A percentile compares a stretch with the other conserved stretches of the same genome.
phyloP scores from a whole-genome alignment of 768 basidiomycete genomes.

The Russula olivacea region DNA sequence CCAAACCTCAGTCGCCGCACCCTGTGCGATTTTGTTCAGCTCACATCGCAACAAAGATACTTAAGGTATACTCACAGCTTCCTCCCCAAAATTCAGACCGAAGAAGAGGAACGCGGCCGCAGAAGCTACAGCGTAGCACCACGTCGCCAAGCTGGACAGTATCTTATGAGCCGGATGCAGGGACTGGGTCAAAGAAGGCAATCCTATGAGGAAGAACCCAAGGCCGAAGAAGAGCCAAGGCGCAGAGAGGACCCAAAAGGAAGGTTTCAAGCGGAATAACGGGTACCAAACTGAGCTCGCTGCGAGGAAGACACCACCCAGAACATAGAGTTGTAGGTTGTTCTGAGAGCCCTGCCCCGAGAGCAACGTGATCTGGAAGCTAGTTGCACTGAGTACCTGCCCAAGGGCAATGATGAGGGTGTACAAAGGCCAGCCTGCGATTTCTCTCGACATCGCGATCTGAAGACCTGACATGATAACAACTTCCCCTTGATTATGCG shows the following conservation, averaged over 20 bases:
- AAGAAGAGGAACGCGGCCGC: constrained; percentile 92
- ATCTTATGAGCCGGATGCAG: constrained; percentile 58
- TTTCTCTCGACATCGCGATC: constrained; percentile 72
- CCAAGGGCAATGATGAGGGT: constrained; percentile 83
- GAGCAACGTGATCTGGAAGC: constrained; percentile 90
- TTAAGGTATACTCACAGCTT: constrained; percentile 54
- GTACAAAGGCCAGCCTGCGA: constrained; percentile 87
- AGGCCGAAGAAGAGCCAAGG: constrained; percentile 91
- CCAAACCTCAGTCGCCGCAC: constrained; percentile 95
- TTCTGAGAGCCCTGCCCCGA: constrained; percentile 82
- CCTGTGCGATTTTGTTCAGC: constrained; percentile 37
- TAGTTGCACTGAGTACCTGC: constrained; percentile 87
- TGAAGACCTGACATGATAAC: constrained; percentile 81
- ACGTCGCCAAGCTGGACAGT: constrained; percentile 74
- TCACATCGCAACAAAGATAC: constrained; percentile 11
- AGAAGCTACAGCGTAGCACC: constrained; percentile 90
- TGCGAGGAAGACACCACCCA: constrained; percentile 83
- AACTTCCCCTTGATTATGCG: constrained; percentile 43
- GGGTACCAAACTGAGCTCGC: constrained; percentile 87
- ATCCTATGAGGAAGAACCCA: constrained; percentile 86
- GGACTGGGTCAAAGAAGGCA: constrained; percentile 65
- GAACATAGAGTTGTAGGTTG: constrained; percentile 78
- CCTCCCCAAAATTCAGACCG: constrained; percentile 94
- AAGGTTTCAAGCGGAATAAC: constrained; percentile 82
- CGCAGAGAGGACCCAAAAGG: constrained; percentile 75